Percentiles rank a stretch among this genome's conserved stretches.
Evolutionary conservation across 1,284 basidiomycete genomes (phyloP).

Genomic region (Rhodotorula sp.): DNA sequence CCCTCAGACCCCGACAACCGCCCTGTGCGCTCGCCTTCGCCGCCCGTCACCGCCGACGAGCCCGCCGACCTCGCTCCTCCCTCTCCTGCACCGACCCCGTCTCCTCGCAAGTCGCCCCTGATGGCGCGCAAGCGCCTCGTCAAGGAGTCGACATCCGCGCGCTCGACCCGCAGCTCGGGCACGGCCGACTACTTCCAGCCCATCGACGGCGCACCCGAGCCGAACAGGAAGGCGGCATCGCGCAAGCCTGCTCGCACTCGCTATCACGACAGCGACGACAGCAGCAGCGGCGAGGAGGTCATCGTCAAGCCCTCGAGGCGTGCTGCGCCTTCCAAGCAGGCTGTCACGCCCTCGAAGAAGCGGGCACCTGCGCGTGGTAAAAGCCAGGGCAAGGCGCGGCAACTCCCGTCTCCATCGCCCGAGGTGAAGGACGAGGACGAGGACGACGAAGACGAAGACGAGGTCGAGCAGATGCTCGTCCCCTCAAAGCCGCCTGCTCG

Average conservation of each 20-base stretch:
- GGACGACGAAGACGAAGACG: background rate
- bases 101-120: background rate
- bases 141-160: too few species aligned
- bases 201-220: constrained; percentile 18
- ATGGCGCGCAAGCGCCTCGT: background rate
- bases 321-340: background rate
- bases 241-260: background rate
- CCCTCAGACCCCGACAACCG: too few species aligned
- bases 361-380: background rate
- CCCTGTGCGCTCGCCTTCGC: too few species aligned
- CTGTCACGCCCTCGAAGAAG: background rate
- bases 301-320: background rate
- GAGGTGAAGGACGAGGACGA: background rate
- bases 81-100: background rate
- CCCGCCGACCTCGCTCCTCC: background rate
- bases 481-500: constrained; percentile 3
- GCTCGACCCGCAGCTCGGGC: constrained; percentile 24
- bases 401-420: background rate
- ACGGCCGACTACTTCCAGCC: constrained; percentile 6
- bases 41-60: background rate
- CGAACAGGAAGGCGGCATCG: background rate
- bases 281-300: background rate
- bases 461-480: background rate
- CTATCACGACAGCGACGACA: background rate
- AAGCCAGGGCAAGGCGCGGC: background rate